phyloP scores from a whole-genome alignment of 805 yeast genomes.

The Jamesozyma hellenica region DNA sequence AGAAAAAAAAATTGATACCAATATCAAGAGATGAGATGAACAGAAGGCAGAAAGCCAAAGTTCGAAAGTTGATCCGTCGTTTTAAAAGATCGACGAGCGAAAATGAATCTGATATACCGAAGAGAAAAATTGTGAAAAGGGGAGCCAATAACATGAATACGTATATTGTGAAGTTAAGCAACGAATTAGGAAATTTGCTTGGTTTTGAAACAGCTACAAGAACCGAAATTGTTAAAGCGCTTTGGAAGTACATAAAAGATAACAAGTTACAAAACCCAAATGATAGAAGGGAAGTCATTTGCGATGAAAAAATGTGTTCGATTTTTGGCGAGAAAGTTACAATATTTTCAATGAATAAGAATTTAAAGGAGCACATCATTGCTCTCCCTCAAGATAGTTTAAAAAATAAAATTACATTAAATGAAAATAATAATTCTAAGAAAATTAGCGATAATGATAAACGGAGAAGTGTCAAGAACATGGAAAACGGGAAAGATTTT shows the following conservation, averaged over 20 bases:
- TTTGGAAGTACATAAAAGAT: conserved; percentile 64
- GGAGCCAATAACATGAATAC: conserved; percentile 3
- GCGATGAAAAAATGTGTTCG: conserved; percentile 47
- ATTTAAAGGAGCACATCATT: conserved; percentile 37
- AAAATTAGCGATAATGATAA: neutral
- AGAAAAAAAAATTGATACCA: neutral
- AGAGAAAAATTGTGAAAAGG: neutral
- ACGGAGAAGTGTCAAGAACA: no score
- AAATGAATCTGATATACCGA: neutral
- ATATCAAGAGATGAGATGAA: neutral
- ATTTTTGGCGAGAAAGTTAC: conserved; percentile 54
- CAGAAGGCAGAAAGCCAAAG: neutral
- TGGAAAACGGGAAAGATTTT: neutral
- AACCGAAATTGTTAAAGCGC: conserved; percentile 53
- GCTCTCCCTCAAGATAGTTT: conserved; percentile 12
- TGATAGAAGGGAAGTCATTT: conserved; percentile 53
- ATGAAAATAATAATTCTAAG: neutral
- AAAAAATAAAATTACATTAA: neutral
- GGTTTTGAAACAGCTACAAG: conserved; percentile 41
- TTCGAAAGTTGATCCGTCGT: neutral
- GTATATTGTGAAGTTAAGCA: conserved; percentile 38
- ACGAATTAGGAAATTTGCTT: conserved; percentile 41
- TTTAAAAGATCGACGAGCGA: neutral
- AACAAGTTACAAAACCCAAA: conserved; percentile 55
- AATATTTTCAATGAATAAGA: conserved; percentile 48